Evolutionary conservation across 192 early-diverging fungal species (phyloP).

Genomic region (Coemansia sp.): DNA sequence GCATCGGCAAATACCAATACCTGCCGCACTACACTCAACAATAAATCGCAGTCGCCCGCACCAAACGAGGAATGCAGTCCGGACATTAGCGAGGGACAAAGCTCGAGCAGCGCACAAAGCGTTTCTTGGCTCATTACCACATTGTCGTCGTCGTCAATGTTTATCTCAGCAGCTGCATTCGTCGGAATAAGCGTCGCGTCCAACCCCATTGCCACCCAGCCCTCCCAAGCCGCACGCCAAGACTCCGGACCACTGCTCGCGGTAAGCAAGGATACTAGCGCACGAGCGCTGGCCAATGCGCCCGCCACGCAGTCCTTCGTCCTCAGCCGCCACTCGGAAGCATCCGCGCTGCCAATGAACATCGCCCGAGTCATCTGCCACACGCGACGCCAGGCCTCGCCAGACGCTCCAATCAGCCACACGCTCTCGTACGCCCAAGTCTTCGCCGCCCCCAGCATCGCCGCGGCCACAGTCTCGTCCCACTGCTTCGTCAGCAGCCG

Average conservation of each 20-base stretch:
- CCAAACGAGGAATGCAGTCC: slow-evolving; percentile 5
- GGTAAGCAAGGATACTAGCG: slow-evolving; percentile 6
- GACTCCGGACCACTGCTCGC: background rate
- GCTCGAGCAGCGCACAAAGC: slow-evolving; percentile 28
- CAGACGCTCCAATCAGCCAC: slow-evolving; percentile 15
- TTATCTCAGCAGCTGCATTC: background rate
- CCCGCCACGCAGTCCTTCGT: slow-evolving; percentile 36
- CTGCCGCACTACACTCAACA: slow-evolving; percentile 22
- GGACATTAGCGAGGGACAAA: slow-evolving; percentile 15
- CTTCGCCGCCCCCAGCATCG: slow-evolving; percentile 33
- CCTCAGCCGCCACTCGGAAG: slow-evolving; percentile 8
- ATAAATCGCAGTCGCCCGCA: slow-evolving; percentile 17
- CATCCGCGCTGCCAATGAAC: slow-evolving; percentile 12
- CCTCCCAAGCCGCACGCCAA: slow-evolving; percentile 32
- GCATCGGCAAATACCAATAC: slow-evolving; percentile 30
- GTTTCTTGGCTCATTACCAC: slow-evolving; percentile 38
- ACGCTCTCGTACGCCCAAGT: slow-evolving; percentile 18
- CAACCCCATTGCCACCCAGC: slow-evolving; percentile 34
- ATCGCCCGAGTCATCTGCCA: slow-evolving; percentile 28
- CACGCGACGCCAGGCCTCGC: slow-evolving; percentile 28
- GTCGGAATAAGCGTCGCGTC: slow-evolving; percentile 12
- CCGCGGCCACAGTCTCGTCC: slow-evolving; percentile 54
- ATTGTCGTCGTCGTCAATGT: slow-evolving; percentile 13
- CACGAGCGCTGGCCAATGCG: slow-evolving; percentile 24
- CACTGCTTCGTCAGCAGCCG: slow-evolving; percentile 38